Evolutionary conservation across 495 filamentous ascomycete genomes (phyloP).

Genomic region (Lepidopterella palustris): DNA sequence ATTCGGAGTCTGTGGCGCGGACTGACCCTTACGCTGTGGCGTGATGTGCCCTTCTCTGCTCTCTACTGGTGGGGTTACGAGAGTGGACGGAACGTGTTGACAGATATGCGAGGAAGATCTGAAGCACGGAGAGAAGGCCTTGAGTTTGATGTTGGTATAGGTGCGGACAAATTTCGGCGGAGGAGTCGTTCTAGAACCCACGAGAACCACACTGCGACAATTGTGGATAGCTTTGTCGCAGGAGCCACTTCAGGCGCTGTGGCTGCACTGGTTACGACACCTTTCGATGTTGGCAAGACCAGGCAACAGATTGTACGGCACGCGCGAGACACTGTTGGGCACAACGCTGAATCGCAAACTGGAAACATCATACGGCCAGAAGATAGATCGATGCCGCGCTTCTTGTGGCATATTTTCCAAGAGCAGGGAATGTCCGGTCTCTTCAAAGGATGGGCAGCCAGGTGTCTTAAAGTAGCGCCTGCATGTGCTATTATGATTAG

Average conservation of each 20-base stretch:
- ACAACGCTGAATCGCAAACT: slow-evolving; percentile 19
- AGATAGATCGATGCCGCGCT: slow-evolving; percentile 64
- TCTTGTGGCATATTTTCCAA: slow-evolving; percentile 80
- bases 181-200: slow-evolving; percentile 45
- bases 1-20: slow-evolving; percentile 88
- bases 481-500: slow-evolving; percentile 99
- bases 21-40: slow-evolving; percentile 85
- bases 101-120: slow-evolving; percentile 51
- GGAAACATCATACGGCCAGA: slow-evolving; percentile 52
- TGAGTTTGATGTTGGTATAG: slow-evolving; percentile 19
- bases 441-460: slow-evolving; percentile 83
- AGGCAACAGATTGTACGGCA: slow-evolving; percentile 73
- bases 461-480: slow-evolving; percentile 90
- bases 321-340: slow-evolving; percentile 42
- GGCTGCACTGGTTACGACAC: slow-evolving; percentile 85
- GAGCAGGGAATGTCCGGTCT: slow-evolving; percentile 74
- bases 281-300: slow-evolving; percentile 97
- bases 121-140: slow-evolving; percentile 23
- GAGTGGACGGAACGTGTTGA: slow-evolving; percentile 58
- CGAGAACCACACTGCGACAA: slow-evolving; percentile 61
- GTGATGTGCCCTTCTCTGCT: slow-evolving; percentile 93
- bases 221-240: slow-evolving; percentile 81
- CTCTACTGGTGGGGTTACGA: slow-evolving; percentile 99
- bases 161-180: slow-evolving; percentile 27
- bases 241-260: slow-evolving; percentile 76